Evolutionary conservation across 306 rosid species (phyloP), one percentile per base, ranked within the genome.

Genomic region (Inga laurina): DNA sequence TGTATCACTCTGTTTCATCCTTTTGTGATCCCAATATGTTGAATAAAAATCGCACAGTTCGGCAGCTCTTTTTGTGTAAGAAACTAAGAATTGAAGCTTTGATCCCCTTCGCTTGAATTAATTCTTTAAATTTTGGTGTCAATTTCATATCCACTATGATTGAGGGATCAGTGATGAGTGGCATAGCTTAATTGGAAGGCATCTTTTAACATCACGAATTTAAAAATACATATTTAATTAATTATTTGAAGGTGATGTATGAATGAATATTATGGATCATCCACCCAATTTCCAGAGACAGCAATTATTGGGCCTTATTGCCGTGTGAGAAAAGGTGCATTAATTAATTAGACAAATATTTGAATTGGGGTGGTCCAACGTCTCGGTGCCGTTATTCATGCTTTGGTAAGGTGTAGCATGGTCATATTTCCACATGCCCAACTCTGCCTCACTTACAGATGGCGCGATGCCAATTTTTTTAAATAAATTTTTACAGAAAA

Each of bases 41-140:
- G 80, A 84, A 84, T 84, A 79, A 75, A 56, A 56, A 52, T 79
- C 49, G 19, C 41, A 51, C 2, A 16, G 72, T 16, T 34, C 43
- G 22, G 11, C 22, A 67, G 34, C 69, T 15, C 15, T 35, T n/a
- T 66, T 52, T 19, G 65, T 21, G 66, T 65, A 57, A 61, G 46
- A 37, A 65, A n/a, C n/a, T n/a, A n/a, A n/a, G n/a, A n/a, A n/a
- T 32, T 27, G 10, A 74, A 62, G 10, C 10, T 52, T 30, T 37
- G 9, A 4, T 37, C 5, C 5, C 5, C 18, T 56, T 15, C 16
- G 61, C 15, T 15, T 14, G 18, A 44, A 5, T 72, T 22, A 59
- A 59, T 10, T 5, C n/a, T n/a, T 32, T 64, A 1, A 15, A 24
- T 24, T 14, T 3, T 3, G 43, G 41, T 11, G 75, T 43, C 52